phyloP scores from a whole-genome alignment of 257 asterid genomes.

The Dorcoceras hygrometricum region DNA sequence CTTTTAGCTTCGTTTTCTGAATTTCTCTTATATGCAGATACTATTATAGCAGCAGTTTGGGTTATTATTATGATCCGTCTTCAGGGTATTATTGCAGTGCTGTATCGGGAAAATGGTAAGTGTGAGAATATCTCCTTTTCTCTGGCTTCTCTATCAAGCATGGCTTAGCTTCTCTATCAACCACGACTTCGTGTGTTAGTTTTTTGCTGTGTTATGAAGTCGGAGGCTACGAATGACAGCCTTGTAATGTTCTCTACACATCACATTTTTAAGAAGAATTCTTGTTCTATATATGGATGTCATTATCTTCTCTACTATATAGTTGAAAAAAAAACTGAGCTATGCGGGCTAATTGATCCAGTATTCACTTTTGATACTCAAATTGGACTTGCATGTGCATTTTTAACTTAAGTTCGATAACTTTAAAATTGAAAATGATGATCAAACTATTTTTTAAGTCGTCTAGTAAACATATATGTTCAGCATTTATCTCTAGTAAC shows the following conservation, averaged over 20 bases:
- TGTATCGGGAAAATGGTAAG: conserved; percentile 82
- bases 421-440: neutral
- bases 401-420: neutral
- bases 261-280: neutral
- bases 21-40: conserved; percentile 44
- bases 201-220: conserved; percentile 3
- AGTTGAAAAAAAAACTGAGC: neutral
- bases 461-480: neutral
- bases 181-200: neutral
- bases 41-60: conserved; percentile 86
- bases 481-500: neutral
- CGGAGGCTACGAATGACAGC: neutral
- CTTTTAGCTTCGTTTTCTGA: conserved; percentile 12
- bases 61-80: conserved; percentile 90
- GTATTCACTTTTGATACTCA: neutral
- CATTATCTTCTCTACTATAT: neutral
- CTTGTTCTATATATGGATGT: neutral
- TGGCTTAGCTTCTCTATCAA: no score
- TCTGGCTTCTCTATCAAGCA: neutral
- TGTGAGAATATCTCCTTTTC: neutral
- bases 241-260: neutral
- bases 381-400: neutral
- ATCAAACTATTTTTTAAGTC: neutral
- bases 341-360: neutral
- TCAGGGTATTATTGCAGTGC: conserved; percentile 84